These are phyloP conservation scores for Fonsecaea pugnacius DNA, from an alignment of 2,329 filamentous ascomycete species.

Conservation along the genomic window DNA sequence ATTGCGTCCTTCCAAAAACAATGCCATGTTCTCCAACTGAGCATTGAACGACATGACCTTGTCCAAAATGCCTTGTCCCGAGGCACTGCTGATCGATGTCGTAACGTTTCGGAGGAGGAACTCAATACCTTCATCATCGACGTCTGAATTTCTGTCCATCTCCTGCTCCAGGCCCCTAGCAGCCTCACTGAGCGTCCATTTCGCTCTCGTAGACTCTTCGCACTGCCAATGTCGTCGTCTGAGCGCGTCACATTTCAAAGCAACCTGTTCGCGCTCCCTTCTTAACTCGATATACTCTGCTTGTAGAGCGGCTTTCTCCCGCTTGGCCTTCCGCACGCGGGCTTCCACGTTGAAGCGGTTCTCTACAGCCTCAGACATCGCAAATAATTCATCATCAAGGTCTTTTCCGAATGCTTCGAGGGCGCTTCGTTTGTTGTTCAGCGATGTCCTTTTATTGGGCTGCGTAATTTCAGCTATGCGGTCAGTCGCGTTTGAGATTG, in stretches of 20 bases:
- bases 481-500: constrained; percentile 52
- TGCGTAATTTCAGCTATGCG: constrained; percentile 47
- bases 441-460: constrained; percentile 23
- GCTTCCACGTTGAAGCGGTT: constrained; percentile 53
- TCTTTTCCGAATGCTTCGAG: constrained; percentile 55
- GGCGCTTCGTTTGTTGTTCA: constrained; percentile 53
- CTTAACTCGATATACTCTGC: constrained; percentile 55
- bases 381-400: constrained; percentile 55
- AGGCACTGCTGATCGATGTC: constrained; percentile 47
- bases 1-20: constrained; percentile 26
- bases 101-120: constrained; percentile 50
- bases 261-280: constrained; percentile 54
- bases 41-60: constrained; percentile 50
- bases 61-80: constrained; percentile 47
- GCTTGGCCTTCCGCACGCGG: constrained; percentile 52
- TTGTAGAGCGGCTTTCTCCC: constrained; percentile 52
- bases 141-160: constrained; percentile 43
- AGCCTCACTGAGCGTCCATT: constrained; percentile 36
- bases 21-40: constrained; percentile 46
- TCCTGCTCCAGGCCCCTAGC: constrained; percentile 51
- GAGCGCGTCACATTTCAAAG: constrained; percentile 56
- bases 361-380: constrained; percentile 58
- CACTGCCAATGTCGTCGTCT: constrained; percentile 47
- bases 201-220: constrained; percentile 42
- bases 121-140: constrained; percentile 44